phyloP scores from a whole-genome alignment of 1,284 basidiomycete species.

The Naganishia sp. region DNA sequence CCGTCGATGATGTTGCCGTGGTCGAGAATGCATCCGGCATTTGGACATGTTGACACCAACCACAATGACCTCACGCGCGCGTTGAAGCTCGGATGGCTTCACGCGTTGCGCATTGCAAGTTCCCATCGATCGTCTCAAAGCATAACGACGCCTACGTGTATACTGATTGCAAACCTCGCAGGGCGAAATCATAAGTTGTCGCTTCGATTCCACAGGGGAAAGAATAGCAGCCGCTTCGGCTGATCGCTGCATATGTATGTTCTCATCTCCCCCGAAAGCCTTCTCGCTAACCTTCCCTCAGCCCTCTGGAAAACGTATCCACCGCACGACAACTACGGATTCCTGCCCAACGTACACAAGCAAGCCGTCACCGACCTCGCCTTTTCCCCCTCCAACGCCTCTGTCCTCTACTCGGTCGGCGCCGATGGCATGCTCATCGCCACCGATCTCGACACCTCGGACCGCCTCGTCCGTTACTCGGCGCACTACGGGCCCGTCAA shows the following conservation, averaged over 20 bases:
- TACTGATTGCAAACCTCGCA: conserved; percentile 30
- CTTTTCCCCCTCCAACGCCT: conserved; percentile 50
- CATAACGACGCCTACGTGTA: not conserved
- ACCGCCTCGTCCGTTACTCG: conserved; percentile 45
- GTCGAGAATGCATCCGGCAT: no score
- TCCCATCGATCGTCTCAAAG: not conserved
- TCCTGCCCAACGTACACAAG: conserved; percentile 53
- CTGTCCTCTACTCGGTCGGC: conserved; percentile 51
- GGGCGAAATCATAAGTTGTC: conserved; percentile 54
- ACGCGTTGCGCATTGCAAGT: no score
- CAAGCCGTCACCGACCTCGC: conserved; percentile 53
- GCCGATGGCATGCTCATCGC: conserved; percentile 51
- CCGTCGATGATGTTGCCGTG: no score
- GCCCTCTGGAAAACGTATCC: conserved; percentile 55
- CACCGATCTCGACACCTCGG: conserved; percentile 50
- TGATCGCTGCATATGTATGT: conserved; percentile 53
- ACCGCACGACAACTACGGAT: conserved; percentile 54
- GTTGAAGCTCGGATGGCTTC: no score
- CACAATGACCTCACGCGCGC: no score
- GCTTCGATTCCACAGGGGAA: conserved; percentile 54
- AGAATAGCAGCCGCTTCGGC: conserved; percentile 52
- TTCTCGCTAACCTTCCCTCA: conserved; percentile 22
- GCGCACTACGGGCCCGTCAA: conserved; percentile 89
- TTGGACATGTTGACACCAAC: no score
- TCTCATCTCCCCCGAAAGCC: not conserved